Conservation (phyloP, 257 asterid genomes). For the Solanum bulbocastanum region DNA sequence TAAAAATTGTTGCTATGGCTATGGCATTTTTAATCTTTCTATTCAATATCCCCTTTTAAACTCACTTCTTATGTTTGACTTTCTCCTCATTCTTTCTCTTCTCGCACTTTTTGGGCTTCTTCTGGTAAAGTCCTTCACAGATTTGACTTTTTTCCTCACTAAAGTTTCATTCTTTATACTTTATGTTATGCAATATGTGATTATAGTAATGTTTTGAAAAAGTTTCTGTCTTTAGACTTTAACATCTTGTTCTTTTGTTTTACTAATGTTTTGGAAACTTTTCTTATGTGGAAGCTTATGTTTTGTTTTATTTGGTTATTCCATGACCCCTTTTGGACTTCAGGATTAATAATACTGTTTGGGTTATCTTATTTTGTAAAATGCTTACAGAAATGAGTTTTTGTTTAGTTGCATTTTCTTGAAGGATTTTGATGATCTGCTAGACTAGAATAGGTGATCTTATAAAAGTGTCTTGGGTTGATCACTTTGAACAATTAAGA, state of each 20-base stretch:
- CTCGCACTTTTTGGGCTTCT: constrained; percentile 21
- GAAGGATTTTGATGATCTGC: too few relatives aligned
- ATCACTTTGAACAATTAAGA: neutral
- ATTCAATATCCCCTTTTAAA: too few relatives aligned
- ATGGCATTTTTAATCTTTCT: too few relatives aligned
- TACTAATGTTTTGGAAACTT: neutral
- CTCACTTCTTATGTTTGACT: constrained; percentile 38
- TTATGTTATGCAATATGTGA: neutral
- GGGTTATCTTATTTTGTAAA: neutral
- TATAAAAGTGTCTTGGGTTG: too few relatives aligned
- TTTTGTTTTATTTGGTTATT: neutral
- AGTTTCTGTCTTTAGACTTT: neutral
- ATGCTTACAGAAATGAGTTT: neutral
- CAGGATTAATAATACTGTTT: neutral
- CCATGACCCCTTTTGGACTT: neutral
- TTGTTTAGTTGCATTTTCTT: too few relatives aligned
- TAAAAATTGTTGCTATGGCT: too few relatives aligned
- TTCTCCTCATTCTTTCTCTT: constrained; percentile 29
- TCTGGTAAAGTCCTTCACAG: constrained; percentile 36
- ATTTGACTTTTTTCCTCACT: constrained; percentile 15
- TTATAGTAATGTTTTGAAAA: neutral
- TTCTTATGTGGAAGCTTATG: neutral
- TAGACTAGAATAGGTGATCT: too few relatives aligned
- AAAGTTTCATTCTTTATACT: neutral
- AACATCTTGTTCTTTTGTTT: neutral